Evolutionary conservation across 169 alveolate genomes (phyloP), one percentile per base, ranked within the genome.

Genomic region (Plasmodium fragile): DNA sequence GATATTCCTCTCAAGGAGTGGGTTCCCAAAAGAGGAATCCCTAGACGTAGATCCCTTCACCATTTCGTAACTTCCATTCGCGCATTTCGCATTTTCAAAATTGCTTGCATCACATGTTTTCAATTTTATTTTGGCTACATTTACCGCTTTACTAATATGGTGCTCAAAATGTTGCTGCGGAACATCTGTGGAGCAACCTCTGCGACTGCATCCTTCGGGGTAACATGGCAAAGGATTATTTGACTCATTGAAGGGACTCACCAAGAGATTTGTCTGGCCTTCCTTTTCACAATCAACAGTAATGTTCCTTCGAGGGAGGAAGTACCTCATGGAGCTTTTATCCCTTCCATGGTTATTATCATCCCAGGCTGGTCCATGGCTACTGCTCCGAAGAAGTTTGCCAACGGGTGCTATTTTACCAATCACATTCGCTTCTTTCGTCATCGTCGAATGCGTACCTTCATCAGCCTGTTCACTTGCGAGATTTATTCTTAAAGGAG

Each of bases 121-220:
- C 41, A 81, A 53, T 41, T 55, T 32, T 4, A 1, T 22, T 81
- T 49, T 22, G 5, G n/a, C 22, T 25, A 81, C 25, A 16, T 81
- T 81, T 81, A 53, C 77, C 13, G 18, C 79, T 41, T 41, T 53
- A 32, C 41, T 81, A 53, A 81, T 55, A 16, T 81, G 53, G 30
- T 34, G 22, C 41, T 16, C 70, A 18, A 18, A 52, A 52, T 16
- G 53, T 22, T 53, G 69, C 6, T 18, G 22, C 41, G 10, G 13
- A 28, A 81, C 4, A 49, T 55, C 43, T 11, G 36, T 13, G 25
- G 1, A 52, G 36, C 41, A 30, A 25, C 32, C 43, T 80, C 18
- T 18, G 65, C 28, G n/a, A 49, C 25, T 11, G 43, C 53, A 4
- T 65, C 75, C 75, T 25, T 18, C 25, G 16, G 8, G 41, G 36